Conservation (phyloP, 768 basidiomycete species). For the Postia placenta region DNA sequence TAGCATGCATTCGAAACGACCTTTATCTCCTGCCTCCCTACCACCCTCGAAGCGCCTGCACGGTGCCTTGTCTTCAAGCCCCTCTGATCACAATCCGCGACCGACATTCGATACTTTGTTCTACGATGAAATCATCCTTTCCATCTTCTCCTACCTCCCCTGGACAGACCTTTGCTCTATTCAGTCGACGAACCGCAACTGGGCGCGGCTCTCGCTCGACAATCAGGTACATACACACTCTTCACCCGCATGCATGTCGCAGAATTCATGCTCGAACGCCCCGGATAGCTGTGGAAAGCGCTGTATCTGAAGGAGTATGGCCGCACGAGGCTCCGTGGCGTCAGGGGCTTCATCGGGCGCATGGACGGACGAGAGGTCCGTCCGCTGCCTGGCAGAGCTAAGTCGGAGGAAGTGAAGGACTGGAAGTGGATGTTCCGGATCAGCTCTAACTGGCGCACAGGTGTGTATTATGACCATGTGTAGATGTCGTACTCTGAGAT, state of each 20-base stretch:
- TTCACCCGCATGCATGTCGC: slow-evolving; percentile 2
- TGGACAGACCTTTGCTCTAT: slow-evolving; percentile 61
- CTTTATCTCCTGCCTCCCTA: slow-evolving; percentile 30
- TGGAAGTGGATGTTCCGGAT: slow-evolving; percentile 90
- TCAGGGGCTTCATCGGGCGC: slow-evolving; percentile 51
- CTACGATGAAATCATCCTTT: slow-evolving; percentile 72
- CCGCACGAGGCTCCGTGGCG: slow-evolving; percentile 60
- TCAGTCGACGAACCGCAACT: slow-evolving; percentile 58
- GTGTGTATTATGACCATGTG: slow-evolving; percentile 17
- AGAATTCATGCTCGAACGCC: slow-evolving; percentile 12
- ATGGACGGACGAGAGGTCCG: slow-evolving; percentile 54
- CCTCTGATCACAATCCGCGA: slow-evolving; percentile 8
- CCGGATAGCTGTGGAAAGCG: slow-evolving; percentile 55
- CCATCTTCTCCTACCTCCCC: slow-evolving; percentile 66
- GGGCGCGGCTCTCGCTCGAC: slow-evolving; percentile 61
- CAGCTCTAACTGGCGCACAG: slow-evolving; percentile 76
- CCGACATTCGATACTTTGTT: slow-evolving; percentile 46
- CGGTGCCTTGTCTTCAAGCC: slow-evolving; percentile 7
- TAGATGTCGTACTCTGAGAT: not conserved
- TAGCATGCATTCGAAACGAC: slow-evolving; percentile 18
- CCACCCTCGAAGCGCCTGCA: slow-evolving; percentile 56
- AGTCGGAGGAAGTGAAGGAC: slow-evolving; percentile 38
- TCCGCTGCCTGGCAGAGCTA: slow-evolving; percentile 49
- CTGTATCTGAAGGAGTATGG: slow-evolving; percentile 64
- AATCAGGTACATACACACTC: slow-evolving; percentile 53